Base-by-base conservation (phyloP, 2,329 filamentous ascomycete species). In the Penicillium vulpinum region DNA sequence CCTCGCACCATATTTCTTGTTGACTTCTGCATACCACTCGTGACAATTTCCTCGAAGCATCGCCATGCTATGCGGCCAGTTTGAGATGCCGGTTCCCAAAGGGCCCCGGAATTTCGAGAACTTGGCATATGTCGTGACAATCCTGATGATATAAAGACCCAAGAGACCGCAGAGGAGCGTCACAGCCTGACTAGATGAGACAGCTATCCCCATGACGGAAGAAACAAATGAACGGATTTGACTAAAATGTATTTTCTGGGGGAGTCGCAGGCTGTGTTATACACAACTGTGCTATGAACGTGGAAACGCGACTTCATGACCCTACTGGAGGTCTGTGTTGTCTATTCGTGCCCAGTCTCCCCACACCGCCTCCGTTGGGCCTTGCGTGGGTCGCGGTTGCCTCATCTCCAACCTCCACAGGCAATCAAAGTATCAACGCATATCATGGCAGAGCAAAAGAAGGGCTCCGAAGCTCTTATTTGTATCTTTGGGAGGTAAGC, bases 1-100 rank as follows among this genome's bases (percentile, higher is more conserved):
- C 1, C 18, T 45, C 59, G 49, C 36, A 63, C 59, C 59, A 53
- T 63, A 11, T 63, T 63, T 58, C 21, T 60, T 36, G 48, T 41
- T 60, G 33, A 58, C 52, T 39, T 62, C 54, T 16, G 59, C 61
- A 31, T 63, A 63, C 61, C 61, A 63, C 54, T 62, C 54, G 47
- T 63, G 61, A 36, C 59, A 63, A 43, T 58, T 62, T 3, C 46
- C 39, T 11, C 57, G 28, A 44, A 63, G 57, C 9, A 62, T 50
- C 5, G 61, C 61, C 10, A 62, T 49, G 33, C 59, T 63, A 55
- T 63, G 61, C 21, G 61, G 61, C 61, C 61, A 62, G 38, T 62
- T 55, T 16, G 59, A 62, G 18, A 63, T 51, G 9, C 57, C 54
- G 4, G 61, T 62, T 45, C 59, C 48, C 15, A 28, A 31, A 22